Conservation (phyloP, 768 basidiomycete genomes). For the Psilocybe subaeruginosa region DNA sequence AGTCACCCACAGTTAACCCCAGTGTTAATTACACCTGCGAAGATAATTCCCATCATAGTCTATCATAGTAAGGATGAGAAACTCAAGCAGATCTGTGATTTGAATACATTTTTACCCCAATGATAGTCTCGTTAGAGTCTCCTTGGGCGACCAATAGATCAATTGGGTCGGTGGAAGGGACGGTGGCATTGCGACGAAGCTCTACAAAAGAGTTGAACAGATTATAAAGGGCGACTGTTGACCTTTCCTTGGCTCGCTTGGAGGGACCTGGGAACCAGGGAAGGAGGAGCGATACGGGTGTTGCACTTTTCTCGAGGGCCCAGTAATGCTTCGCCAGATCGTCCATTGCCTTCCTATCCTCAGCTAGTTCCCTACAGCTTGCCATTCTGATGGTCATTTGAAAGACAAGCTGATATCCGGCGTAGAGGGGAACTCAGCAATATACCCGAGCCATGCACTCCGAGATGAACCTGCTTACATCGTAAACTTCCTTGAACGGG, state of each 20-base stretch:
- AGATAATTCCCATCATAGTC: slow-evolving; percentile 36
- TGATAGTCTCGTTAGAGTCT: slow-evolving; percentile 26
- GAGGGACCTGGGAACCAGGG: slow-evolving; percentile 37
- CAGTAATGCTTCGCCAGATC: slow-evolving; percentile 30
- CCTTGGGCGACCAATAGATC: slow-evolving; percentile 37
- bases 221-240: slow-evolving; percentile 32
- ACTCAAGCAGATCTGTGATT: neutral
- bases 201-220: slow-evolving; percentile 30
- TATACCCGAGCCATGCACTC: neutral
- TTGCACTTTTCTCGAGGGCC: slow-evolving; percentile 35
- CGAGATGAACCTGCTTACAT: slow-evolving; percentile 18
- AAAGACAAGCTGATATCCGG: slow-evolving; percentile 30
- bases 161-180: slow-evolving; percentile 32
- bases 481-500: slow-evolving; percentile 35
- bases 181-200: slow-evolving; percentile 25
- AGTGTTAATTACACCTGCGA: slow-evolving; percentile 25
- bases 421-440: neutral
- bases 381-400: slow-evolving; percentile 39
- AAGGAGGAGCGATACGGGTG: slow-evolving; percentile 32
- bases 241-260: slow-evolving; percentile 30
- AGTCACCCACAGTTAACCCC: slow-evolving; percentile 32
- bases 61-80: slow-evolving; percentile 3
- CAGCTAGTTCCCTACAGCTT: slow-evolving; percentile 35
- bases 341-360: slow-evolving; percentile 24
- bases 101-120: slow-evolving; percentile 20